phyloP scores from a whole-genome alignment of 495 filamentous ascomycete genomes.

The Geoglossum glabrum region DNA sequence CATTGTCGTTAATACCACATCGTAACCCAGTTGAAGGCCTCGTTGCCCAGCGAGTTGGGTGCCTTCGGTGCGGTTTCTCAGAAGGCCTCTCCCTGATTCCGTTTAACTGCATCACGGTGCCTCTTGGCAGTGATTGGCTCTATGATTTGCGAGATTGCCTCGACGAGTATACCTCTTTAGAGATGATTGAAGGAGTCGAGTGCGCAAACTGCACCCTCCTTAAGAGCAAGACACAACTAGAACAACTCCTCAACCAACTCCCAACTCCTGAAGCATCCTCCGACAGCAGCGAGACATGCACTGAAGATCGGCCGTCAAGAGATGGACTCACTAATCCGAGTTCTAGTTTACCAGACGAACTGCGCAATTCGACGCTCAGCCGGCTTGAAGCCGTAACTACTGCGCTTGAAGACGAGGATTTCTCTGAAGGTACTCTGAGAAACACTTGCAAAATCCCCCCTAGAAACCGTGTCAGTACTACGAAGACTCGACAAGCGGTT shows the following conservation, averaged over 20 bases:
- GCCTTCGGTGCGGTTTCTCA: conserved; percentile 65
- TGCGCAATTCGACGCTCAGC: conserved; percentile 11
- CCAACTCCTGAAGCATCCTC: conserved; percentile 3
- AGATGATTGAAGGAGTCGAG: conserved; percentile 69
- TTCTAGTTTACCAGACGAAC: conserved; percentile 6
- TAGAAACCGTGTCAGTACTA: conserved; percentile 45
- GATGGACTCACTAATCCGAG: background rate
- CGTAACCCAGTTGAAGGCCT: conserved; percentile 70
- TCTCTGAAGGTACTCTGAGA: conserved; percentile 50
- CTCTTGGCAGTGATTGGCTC: conserved; percentile 33
- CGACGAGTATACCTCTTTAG: conserved; percentile 66
- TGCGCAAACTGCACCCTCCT: conserved; percentile 81
- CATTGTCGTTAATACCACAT: background rate
- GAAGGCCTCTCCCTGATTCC: conserved; percentile 74
- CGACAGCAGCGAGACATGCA: conserved; percentile 8
- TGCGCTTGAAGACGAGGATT: conserved; percentile 61
- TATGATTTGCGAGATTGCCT: conserved; percentile 60
- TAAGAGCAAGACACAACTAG: conserved; percentile 26
- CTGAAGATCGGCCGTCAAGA: background rate
- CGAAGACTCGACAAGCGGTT: conserved; percentile 75
- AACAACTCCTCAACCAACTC: conserved; percentile 20
- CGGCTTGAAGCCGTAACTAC: conserved; percentile 41
- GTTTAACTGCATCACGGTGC: conserved; percentile 86
- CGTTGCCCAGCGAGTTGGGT: conserved; percentile 75
- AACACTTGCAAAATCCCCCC: conserved; percentile 52